Percentiles rank a stretch among this genome's conserved stretches.
Conservation (phyloP, 2,329 filamentous ascomycete genomes). For the Clarireedia paspali region DNA sequence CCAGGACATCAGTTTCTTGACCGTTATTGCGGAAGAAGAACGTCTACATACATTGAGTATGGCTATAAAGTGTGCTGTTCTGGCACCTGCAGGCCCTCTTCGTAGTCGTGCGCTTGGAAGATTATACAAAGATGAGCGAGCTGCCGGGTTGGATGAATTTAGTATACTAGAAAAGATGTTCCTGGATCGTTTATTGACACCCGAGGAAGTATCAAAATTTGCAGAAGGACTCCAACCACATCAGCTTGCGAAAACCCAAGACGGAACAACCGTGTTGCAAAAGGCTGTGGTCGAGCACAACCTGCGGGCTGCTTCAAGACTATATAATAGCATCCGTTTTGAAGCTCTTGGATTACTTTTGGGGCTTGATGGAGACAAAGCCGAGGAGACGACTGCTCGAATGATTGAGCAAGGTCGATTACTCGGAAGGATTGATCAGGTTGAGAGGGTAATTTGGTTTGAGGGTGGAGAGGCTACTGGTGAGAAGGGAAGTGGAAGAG, state of each 20-base stretch:
- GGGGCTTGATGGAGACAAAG: constrained; percentile 69
- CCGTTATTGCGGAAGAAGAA: constrained; percentile 77
- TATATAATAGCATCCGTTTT: constrained; percentile 72
- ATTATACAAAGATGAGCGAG: constrained; percentile 89
- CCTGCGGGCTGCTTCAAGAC: constrained; percentile 71
- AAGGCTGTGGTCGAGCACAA: constrained; percentile 97
- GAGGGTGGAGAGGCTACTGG: constrained; percentile 65
- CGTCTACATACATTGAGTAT: constrained; percentile 76
- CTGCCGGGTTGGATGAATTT: constrained; percentile 67
- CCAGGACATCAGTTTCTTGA: constrained; percentile 74
- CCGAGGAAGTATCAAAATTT: constrained; percentile 80
- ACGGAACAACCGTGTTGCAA: constrained; percentile 87
- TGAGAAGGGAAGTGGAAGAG: constrained; percentile 58
- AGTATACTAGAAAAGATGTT: constrained; percentile 97
- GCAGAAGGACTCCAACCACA: constrained; percentile 73
- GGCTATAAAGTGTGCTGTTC: constrained; percentile 84
- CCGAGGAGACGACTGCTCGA: constrained; percentile 82
- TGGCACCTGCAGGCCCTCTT: constrained; percentile 83
- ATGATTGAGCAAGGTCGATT: constrained; percentile 96
- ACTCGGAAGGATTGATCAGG: constrained; percentile 87
- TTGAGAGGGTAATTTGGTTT: constrained; percentile 82
- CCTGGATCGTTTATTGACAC: constrained; percentile 73
- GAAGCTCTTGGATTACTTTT: constrained; percentile 70
- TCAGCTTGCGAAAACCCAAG: constrained; percentile 81
- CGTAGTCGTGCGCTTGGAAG: constrained; percentile 73